Base-by-base conservation (phyloP, 1,139 yeast species). In the Saccharomyces hybrid region DNA sequence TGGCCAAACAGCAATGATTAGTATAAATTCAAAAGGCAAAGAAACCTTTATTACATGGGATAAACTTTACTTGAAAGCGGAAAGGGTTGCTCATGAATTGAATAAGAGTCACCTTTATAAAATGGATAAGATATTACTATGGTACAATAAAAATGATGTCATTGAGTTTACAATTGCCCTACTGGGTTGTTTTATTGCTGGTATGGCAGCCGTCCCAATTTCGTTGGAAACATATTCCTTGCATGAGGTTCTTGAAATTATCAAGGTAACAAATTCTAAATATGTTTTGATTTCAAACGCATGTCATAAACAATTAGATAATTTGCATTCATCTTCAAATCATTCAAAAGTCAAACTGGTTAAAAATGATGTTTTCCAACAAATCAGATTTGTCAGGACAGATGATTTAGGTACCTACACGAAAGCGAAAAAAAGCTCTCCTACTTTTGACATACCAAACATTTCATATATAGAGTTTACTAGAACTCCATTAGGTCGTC, bases 401-500 rank as follows among this genome's bases (percentile, higher is more conserved):
- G 86, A 88, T 32, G 98, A 91, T 63, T 79, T 93, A 72, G 98
- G 98, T 0, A 73, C 81, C 0, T 84, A 80, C 60, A 77, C 81
- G 0, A 78, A 82, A 32, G 79, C 82, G n/a, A 81, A 78, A 58
- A 78, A 80, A 57, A 83, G 78, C 60, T 83, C 72, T 65, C 96
- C 89, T 0, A 80, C 86, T 0, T 70, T 83, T 46, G 87, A 84
- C 60, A 79, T 82, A 26, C 83, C 88, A 6, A 95, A 88, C 65
- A 74, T 93, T 58, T 97, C 98, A 0, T 95, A 95, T 65, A 91
- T 95, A 27, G 99, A 95, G 71, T 95, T 87, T 67, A 83, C 95
- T 0, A 79, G 95, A 62, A 86, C 95, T 1, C 96, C 98, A 0
- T 81, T 88, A 19, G 98, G 98, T 1, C 96, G 91, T 62, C 73